Evolutionary conservation across 805 yeast genomes (phyloP).

Genomic region (Scheffersomyces spartinae): DNA sequence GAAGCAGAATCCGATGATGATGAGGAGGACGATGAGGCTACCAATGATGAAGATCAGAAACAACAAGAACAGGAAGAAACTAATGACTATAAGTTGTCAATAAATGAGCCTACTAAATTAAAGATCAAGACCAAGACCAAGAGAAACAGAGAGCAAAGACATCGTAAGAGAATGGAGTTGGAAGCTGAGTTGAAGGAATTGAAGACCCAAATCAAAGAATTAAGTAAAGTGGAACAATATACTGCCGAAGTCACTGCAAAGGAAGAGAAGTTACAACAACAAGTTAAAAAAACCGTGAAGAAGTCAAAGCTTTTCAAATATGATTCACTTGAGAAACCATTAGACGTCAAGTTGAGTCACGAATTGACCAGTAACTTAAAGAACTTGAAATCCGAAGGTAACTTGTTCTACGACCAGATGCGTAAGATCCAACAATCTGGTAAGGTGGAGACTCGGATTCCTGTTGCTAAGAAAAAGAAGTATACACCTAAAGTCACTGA

Average conservation of each 20-base stretch:
- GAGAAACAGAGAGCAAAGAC: constrained; percentile 60
- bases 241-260: constrained; percentile 31
- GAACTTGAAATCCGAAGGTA: constrained; percentile 83
- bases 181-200: constrained; percentile 46
- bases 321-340: constrained; percentile 28
- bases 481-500: constrained; percentile 72
- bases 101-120: constrained; percentile 55
- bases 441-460: constrained; percentile 73
- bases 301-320: constrained; percentile 32
- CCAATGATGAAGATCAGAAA: too few relatives aligned
- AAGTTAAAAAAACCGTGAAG: constrained; percentile 16
- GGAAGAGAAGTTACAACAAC: constrained; percentile 4
- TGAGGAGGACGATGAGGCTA: constrained; percentile 26
- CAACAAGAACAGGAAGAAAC: constrained; percentile 25
- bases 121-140: constrained; percentile 70
- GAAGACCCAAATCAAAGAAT: constrained; percentile 48
- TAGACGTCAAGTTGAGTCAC: constrained; percentile 76
- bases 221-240: constrained; percentile 38
- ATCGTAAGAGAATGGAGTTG: constrained; percentile 45
- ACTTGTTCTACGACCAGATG: constrained; percentile 71
- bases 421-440: constrained; percentile 75
- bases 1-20: constrained; percentile 28
- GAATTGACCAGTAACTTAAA: constrained; percentile 82
- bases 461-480: constrained; percentile 51
- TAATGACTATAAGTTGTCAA: constrained; percentile 40